A percentile compares a stretch with the other conserved stretches of the same genome.
These are phyloP conservation scores for Dorcoceras hygrometricum DNA, from an alignment of 257 asterid genomes.

Conservation along the genomic window DNA sequence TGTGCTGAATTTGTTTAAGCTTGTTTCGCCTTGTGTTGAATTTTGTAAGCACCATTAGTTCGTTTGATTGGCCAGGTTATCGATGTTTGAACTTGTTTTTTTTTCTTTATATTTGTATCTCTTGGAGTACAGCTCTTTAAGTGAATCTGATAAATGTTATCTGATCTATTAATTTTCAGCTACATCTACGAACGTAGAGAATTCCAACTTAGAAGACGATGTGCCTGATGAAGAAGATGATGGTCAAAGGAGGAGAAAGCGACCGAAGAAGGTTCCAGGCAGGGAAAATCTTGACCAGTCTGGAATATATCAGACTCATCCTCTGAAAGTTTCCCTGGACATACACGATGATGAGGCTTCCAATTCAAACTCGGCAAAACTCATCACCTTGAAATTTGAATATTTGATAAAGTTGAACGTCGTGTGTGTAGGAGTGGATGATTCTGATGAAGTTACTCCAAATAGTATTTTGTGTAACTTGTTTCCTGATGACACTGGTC, in stretches of 20 bases:
- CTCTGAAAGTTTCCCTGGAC: conserved; percentile 77
- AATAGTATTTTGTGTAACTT: conserved; percentile 75
- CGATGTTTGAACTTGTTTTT: background rate
- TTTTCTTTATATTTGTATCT: conserved; percentile 3
- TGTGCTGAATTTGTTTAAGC: background rate
- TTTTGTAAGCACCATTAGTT: background rate
- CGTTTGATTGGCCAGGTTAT: background rate
- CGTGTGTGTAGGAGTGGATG: conserved; percentile 86
- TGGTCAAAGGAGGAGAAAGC: conserved; percentile 89
- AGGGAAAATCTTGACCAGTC: conserved; percentile 82
- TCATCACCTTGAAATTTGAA: conserved; percentile 78
- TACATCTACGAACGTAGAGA: conserved; percentile 53
- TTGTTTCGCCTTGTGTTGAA: background rate
- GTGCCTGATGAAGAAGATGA: conserved; percentile 87
- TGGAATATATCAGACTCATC: conserved; percentile 84
- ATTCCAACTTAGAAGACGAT: conserved; percentile 76
- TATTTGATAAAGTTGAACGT: conserved; percentile 67
- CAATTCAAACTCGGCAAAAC: conserved; percentile 48
- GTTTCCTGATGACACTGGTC: conserved; percentile 95
- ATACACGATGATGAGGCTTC: conserved; percentile 59
- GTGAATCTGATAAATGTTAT: conserved; percentile 5
- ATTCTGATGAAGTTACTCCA: conserved; percentile 57
- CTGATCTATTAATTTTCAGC: conserved; percentile 32
- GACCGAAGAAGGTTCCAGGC: conserved; percentile 82
- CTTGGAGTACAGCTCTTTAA: background rate